phyloP scores from a whole-genome alignment of 2,329 filamentous ascomycete genomes.

The Diaporthe velutina region DNA sequence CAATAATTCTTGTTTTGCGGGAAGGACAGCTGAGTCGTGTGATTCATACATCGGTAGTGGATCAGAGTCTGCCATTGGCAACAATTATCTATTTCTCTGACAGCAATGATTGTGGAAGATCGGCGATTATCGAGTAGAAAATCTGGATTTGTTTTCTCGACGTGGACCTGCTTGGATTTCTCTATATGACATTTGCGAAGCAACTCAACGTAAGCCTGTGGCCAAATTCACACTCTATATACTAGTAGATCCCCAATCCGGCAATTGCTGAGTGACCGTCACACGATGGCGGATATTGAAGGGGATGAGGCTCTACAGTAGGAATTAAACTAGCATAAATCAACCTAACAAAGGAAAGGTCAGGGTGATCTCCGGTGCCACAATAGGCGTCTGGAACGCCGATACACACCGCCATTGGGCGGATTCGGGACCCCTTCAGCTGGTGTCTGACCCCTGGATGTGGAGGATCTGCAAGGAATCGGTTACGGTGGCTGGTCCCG shows the following conservation, averaged over 20 bases:
- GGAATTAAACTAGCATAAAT: conserved; percentile 24
- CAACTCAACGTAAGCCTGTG: background rate
- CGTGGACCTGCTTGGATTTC: background rate
- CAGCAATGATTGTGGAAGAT: background rate
- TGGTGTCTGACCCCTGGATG: conserved; percentile 19
- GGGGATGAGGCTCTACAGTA: conserved; percentile 29
- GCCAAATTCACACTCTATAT: background rate
- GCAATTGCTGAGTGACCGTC: conserved; percentile 6
- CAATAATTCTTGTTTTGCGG: background rate
- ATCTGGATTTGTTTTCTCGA: background rate
- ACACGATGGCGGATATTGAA: conserved; percentile 22
- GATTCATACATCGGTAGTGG: background rate
- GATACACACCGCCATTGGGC: background rate
- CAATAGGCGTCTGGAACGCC: conserved; percentile 8
- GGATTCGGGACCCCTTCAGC: conserved; percentile 17
- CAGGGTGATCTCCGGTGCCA: conserved; percentile 22
- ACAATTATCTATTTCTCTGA: background rate
- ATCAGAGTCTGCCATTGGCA: background rate
- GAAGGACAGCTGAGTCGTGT: background rate
- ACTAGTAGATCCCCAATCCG: background rate
- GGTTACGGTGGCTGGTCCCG: background rate
- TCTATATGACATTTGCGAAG: background rate
- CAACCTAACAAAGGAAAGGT: background rate
- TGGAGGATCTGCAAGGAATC: conserved; percentile 24
- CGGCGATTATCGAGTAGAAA: background rate